A percentile compares a stretch with the other conserved stretches of the same genome.
phyloP scores from a whole-genome alignment of 768 basidiomycete genomes.

The Podaxis pistillaris region DNA sequence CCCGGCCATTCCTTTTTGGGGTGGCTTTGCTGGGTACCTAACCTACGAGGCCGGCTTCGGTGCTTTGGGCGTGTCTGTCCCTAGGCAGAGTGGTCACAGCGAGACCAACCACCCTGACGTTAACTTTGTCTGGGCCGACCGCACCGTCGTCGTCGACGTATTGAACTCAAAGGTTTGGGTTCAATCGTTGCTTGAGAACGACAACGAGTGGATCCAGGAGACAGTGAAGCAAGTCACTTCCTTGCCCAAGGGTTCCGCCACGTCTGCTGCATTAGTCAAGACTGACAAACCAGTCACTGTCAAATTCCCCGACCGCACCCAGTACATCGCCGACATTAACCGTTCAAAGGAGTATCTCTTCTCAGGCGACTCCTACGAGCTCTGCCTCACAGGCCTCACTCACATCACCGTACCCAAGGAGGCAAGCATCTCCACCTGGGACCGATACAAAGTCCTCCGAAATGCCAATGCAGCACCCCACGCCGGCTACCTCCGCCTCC shows the following conservation, averaged over 20 bases:
- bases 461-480: constrained; percentile 85
- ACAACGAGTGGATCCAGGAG: constrained; percentile 58
- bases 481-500: constrained; percentile 76
- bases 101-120: constrained; percentile 60
- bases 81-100: constrained; percentile 19
- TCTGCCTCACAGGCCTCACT: constrained; percentile 83
- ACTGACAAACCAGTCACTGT: constrained; percentile 24
- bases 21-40: constrained; percentile 74
- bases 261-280: not conserved
- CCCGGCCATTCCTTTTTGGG: constrained; percentile 74
- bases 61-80: constrained; percentile 46
- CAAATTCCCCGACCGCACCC: constrained; percentile 51
- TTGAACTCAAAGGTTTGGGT: constrained; percentile 49
- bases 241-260: not conserved
- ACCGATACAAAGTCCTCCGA: constrained; percentile 71
- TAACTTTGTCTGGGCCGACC: constrained; percentile 74
- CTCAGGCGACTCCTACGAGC: constrained; percentile 89
- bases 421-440: constrained; percentile 49
- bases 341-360: constrained; percentile 74
- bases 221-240: constrained; percentile 24
- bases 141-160: constrained; percentile 70
- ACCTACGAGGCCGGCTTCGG: constrained; percentile 78
- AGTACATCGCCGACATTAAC: constrained; percentile 71
- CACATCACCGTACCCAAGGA: constrained; percentile 47
- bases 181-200: constrained; percentile 62